phyloP scores from a whole-genome alignment of 169 alveolate species.

The Besnoitia besnoiti region DNA sequence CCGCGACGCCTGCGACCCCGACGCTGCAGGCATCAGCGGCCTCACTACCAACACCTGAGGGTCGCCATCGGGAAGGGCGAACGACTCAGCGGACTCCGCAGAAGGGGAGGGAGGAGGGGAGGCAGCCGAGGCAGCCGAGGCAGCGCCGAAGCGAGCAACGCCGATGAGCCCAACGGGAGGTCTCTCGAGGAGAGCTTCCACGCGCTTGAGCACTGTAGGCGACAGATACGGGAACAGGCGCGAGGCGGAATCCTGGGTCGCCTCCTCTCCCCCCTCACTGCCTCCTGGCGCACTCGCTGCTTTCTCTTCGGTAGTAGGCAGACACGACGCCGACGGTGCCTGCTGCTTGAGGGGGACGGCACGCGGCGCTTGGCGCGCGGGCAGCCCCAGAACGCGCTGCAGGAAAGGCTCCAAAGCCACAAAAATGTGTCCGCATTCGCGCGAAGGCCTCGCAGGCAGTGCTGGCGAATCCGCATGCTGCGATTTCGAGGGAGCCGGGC shows the following conservation, averaged over 20 bases:
- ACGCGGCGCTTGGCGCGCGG: neutral
- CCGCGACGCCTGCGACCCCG: neutral
- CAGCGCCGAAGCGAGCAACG: neutral
- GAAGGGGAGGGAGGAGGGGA: neutral
- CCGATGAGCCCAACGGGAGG: constrained; percentile 25
- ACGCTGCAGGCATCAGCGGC: neutral
- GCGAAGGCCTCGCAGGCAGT: neutral
- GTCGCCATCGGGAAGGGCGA: neutral
- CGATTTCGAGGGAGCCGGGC: no score
- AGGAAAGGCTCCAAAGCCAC: neutral
- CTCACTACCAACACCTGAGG: constrained; percentile 29
- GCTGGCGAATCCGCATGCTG: no score
- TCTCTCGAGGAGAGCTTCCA: neutral
- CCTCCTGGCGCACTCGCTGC: neutral
- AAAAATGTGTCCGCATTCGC: neutral
- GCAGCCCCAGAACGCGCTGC: neutral
- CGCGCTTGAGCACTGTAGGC: neutral
- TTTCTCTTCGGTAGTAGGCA: neutral
- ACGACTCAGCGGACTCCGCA: neutral
- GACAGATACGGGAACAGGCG: neutral
- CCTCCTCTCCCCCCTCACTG: neutral
- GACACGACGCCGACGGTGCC: neutral
- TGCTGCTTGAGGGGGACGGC: neutral
- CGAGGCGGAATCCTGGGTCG: neutral
- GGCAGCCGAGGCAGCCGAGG: neutral